A percentile compares a stretch with the other conserved stretches of the same genome.
Evolutionary conservation across 2,329 filamentous ascomycete genomes (phyloP).

Genomic region (Cladophialophora carrionii): DNA sequence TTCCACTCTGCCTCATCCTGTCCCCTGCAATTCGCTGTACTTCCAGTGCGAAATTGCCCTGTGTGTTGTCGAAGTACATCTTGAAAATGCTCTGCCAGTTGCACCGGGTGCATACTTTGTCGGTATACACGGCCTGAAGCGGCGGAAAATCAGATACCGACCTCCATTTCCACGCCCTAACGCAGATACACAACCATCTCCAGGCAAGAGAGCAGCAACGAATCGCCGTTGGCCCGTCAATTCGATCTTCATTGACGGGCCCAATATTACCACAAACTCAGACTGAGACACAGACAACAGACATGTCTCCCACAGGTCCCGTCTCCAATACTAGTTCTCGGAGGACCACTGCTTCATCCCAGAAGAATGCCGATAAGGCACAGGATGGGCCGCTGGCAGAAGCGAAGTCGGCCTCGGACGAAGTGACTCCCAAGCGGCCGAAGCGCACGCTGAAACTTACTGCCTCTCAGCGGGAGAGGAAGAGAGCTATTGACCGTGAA

Average conservation of each 20-base stretch:
- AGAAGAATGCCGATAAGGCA: slow-evolving; percentile 3
- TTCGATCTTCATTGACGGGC: not conserved
- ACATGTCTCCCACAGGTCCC: slow-evolving; percentile 9
- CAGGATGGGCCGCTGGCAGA: not conserved
- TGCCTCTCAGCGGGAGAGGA: slow-evolving; percentile 28
- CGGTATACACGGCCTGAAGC: not conserved
- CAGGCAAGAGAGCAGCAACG: not conserved
- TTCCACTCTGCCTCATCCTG: slow-evolving; percentile 1
- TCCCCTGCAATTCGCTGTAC: not conserved
- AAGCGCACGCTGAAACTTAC: slow-evolving; percentile 24
- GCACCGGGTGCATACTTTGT: not conserved
- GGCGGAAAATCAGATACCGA: not conserved
- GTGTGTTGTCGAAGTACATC: not conserved
- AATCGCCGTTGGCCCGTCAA: not conserved
- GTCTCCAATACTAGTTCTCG: slow-evolving; percentile 13
- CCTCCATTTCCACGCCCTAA: not conserved
- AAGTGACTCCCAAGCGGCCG: slow-evolving; percentile 19
- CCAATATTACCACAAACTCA: not conserved
- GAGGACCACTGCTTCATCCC: slow-evolving; percentile 8
- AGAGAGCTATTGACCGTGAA: slow-evolving; percentile 29
- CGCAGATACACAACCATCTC: not conserved
- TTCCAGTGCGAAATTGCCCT: not conserved
- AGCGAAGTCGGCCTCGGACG: not conserved
- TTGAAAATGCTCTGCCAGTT: slow-evolving; percentile 1
- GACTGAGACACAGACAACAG: not conserved